Evolutionary conservation across 345 rosid species (phyloP).

Genomic region (Ceriops decandra): DNA sequence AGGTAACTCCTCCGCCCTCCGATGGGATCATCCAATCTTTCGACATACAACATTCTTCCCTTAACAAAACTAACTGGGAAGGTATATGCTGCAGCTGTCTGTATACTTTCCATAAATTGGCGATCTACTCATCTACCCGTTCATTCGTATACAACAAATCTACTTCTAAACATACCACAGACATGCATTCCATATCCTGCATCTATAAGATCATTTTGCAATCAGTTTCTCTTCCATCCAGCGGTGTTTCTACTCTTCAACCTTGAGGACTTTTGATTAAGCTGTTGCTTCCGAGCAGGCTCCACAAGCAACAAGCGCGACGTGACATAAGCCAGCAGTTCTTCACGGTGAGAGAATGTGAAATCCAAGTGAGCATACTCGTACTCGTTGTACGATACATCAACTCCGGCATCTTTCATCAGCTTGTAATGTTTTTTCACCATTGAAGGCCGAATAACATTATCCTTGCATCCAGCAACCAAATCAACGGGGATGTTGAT

Average conservation of each 20-base stretch:
- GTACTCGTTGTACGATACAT: slow-evolving; percentile 63
- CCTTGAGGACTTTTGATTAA: slow-evolving; percentile 35
- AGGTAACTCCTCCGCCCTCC: not conserved
- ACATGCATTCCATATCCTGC: slow-evolving; percentile 16
- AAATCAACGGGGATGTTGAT: slow-evolving; percentile 78
- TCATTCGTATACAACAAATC: slow-evolving; percentile 17
- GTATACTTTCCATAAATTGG: not conserved
- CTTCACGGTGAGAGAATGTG: slow-evolving; percentile 88
- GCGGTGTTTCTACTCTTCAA: slow-evolving; percentile 25
- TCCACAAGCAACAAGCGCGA: slow-evolving; percentile 64
- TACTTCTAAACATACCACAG: slow-evolving; percentile 16
- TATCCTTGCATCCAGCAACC: slow-evolving; percentile 84
- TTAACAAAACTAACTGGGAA: slow-evolving; percentile 7
- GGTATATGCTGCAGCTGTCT: not conserved
- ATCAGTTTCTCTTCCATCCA: not conserved
- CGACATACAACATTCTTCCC: not conserved
- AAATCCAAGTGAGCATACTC: slow-evolving; percentile 96
- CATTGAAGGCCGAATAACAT: slow-evolving; percentile 77
- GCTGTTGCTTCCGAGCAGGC: slow-evolving; percentile 33
- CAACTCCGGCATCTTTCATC: slow-evolving; percentile 69
- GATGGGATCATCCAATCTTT: not conserved
- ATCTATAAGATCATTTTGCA: slow-evolving; percentile 5
- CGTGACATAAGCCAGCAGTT: slow-evolving; percentile 73
- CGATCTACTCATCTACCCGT: slow-evolving; percentile 1
- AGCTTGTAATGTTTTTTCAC: slow-evolving; percentile 67